Base-by-base conservation (phyloP, 441 rosid genomes). In the Euphorbia celastroides region DNA sequence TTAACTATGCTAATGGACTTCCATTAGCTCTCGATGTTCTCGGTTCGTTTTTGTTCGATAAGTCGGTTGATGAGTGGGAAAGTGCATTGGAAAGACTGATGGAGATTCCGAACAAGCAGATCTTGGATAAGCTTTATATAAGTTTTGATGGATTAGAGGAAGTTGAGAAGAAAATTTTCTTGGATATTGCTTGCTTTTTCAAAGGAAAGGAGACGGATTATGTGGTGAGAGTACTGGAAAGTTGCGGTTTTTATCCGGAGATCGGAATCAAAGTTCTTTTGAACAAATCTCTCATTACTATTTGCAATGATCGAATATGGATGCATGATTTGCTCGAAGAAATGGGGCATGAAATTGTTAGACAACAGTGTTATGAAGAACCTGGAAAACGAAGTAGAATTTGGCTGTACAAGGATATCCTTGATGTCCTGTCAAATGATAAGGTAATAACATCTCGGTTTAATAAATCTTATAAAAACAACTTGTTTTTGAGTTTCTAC, bases 361-460 rank as follows among this genome's bases (percentile, higher is more conserved):
- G 54, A 3, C 73, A 44, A 54, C 68, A 76, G 60, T 83, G 79
- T 1, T 41, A 32, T 0, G 52, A 58, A n/a, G 74, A 69, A 12
- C 80, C 61, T 8, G 82, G 81, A 27, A 54, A 31, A 27, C 74
- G 74, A 13, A 78, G 79, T 38, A 68, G 74, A 32, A 19, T 83
- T 1, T 83, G 83, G 84, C 42, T 20, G 20, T 28, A 20, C 2
- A 8, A 70, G 57, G 78, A 80, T 63, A 26, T 70, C n/a, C 20
- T 30, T 50, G 34, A 62, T 25, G 60, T 76, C 30, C 65, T 77
- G 55, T 22, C 19, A 23, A 52, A 57, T 11, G 41, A 64, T 27
- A 54, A 22, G 23, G 79, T 79, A 31, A 42, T 5, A 42, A 42
- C n/a, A n/a, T n/a, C 17, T 42, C 5, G 48, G 48, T 42, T 34